Conservation (phyloP, 2,329 filamentous ascomycete genomes). For the Colletotrichum higginsianum region DNA sequence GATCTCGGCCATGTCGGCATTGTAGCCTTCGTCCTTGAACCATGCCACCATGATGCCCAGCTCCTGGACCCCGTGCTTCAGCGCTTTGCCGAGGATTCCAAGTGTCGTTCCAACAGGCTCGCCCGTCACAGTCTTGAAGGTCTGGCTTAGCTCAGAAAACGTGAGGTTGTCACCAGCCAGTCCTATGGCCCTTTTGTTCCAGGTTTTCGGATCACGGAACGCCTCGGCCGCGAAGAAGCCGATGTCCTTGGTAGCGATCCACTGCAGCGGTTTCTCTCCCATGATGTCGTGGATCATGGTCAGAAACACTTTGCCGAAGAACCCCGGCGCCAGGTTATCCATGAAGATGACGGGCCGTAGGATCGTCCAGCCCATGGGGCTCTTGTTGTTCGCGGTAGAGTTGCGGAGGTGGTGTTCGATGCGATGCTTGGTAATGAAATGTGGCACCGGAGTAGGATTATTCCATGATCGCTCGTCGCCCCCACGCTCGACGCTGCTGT, state of each 20-base stretch:
- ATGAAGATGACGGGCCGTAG: conserved; percentile 75
- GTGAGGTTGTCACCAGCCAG: conserved; percentile 63
- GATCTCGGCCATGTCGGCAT: conserved; percentile 8
- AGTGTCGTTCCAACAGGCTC: conserved; percentile 1
- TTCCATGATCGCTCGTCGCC: conserved; percentile 62
- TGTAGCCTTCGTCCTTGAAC: conserved; percentile 29
- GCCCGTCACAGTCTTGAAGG: conserved; percentile 7
- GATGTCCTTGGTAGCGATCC: conserved; percentile 60
- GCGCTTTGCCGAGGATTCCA: conserved; percentile 18
- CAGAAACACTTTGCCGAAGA: conserved; percentile 54
- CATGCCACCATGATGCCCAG: conserved; percentile 18
- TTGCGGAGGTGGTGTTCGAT: conserved; percentile 75
- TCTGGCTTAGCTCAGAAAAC: conserved; percentile 40
- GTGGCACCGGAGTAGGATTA: conserved; percentile 68
- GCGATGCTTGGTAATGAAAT: conserved; percentile 73
- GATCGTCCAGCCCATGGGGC: conserved; percentile 71
- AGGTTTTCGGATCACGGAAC: conserved; percentile 55
- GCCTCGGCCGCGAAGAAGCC: conserved; percentile 61
- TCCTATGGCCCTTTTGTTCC: conserved; percentile 50
- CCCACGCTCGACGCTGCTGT: conserved; percentile 73
- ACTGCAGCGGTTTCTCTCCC: conserved; percentile 54
- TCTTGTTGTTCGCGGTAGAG: conserved; percentile 52
- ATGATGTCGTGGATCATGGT: conserved; percentile 46
- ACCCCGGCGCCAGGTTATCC: conserved; percentile 62
- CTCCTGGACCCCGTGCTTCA: conserved; percentile 12